A percentile compares a stretch with the other conserved stretches of the same genome.
Conservation (phyloP, 495 filamentous ascomycete genomes). For the Penicillium roqueforti region DNA sequence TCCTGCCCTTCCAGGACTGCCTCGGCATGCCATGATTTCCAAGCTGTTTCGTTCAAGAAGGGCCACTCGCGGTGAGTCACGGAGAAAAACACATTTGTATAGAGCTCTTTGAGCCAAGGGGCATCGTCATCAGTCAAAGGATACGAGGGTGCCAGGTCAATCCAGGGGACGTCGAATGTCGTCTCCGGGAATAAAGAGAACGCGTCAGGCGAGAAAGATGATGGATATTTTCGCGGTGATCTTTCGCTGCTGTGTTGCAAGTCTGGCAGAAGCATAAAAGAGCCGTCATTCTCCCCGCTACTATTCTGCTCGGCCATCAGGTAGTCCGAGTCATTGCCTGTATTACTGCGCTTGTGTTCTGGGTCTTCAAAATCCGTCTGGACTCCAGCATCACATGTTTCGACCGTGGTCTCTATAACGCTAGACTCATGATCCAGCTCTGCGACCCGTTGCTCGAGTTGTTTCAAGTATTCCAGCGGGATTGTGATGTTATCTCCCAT, state of each 20-base stretch:
- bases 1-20: slow-evolving; percentile 14
- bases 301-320: background rate
- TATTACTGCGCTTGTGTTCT: background rate
- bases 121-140: slow-evolving; percentile 14
- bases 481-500: slow-evolving; percentile 31
- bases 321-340: background rate
- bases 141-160: slow-evolving; percentile 12
- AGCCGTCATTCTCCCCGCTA: slow-evolving; percentile 5
- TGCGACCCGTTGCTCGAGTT: slow-evolving; percentile 26
- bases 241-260: background rate
- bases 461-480: slow-evolving; percentile 29
- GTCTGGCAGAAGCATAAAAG: slow-evolving; percentile 5
- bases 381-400: slow-evolving; percentile 25
- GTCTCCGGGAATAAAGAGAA: slow-evolving; percentile 10
- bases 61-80: slow-evolving; percentile 35
- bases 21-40: slow-evolving; percentile 27
- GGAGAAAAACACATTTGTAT: slow-evolving; percentile 31
- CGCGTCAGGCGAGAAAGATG: slow-evolving; percentile 7
- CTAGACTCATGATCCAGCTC: slow-evolving; percentile 16
- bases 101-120: slow-evolving; percentile 27
- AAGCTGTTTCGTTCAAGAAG: slow-evolving; percentile 25
- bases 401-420: background rate
- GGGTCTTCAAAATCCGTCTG: slow-evolving; percentile 22
- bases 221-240: slow-evolving; percentile 4
- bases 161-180: slow-evolving; percentile 16